Base-by-base conservation (phyloP, 2,329 filamentous ascomycete species). In the Orbilia brochopaga region DNA sequence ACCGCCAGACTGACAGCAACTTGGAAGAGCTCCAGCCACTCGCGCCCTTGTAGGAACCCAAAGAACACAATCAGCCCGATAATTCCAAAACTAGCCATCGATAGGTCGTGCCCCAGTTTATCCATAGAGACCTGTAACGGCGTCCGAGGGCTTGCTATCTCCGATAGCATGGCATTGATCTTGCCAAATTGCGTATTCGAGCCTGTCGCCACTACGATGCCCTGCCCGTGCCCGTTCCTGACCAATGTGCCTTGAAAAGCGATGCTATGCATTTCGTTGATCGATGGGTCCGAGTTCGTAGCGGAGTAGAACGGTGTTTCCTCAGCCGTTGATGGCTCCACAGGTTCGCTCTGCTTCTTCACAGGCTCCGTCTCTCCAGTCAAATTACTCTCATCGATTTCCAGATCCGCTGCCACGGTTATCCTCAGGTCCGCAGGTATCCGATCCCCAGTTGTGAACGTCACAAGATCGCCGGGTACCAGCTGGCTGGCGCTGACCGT, bases 201-300 rank as follows among this genome's bases (percentile, higher is more conserved):
- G 62, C 95, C 95, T 5, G 94, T 99, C 7, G 92, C 92, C 79
- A 97, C 95, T n/a, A 99, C 94, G 75, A 99, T 88, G 48, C 94
- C 94, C 79, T 96, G 92, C 0, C 94, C 94, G 77, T 99, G 89
- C 10, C 94, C 94, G 37, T 93, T 97, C 75, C 93, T 91, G 35
- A 99, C 92, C 74, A 99, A 80, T 1, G 94, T 99, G 27, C 94
- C 94, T 92, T 99, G 97, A 79, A 97, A 97, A 1, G 92, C 94
- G 78, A 99, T 92, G 77, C 99, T 97, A 76, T 89, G 90, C 76
- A 88, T 86, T 60, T 90, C 88, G 73, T 90, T 90, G 56, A 90
- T 81, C 54, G 86, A 84, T 50, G 90, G 85, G 75, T 90, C 88
- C 27, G 85, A 86, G 73, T 83, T 86, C 53, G 84, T 86, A 53